Evolutionary conservation across 768 basidiomycete genomes (phyloP), one percentile per base, ranked within the genome.

Genomic region (Hericium rajendrae): DNA sequence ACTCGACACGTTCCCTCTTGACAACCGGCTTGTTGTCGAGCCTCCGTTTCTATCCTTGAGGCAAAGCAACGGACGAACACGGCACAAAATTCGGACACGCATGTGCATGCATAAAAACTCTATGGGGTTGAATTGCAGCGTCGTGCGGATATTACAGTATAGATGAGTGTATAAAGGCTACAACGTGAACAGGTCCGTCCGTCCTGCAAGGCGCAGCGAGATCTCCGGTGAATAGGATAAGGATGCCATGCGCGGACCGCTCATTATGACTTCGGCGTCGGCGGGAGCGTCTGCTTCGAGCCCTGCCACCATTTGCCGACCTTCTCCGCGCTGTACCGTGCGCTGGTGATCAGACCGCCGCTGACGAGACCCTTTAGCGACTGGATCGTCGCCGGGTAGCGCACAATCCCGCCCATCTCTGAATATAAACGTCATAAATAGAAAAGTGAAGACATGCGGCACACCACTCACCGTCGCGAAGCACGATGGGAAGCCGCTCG

Each of bases 351-450:
- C 10, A 88, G 60, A 4, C 94, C 94, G 9, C 90, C 88, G 57
- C 85, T 92, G 18, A 88, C 79, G 51, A 97, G 67, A 26, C 94
- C 93, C 72, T 97, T 97, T 58, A 91, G 62, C 4, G 86, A 78
- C 73, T 97, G 94, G 9, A 89, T 74, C 1, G 89, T 82, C 13
- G 94, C 91, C 5, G 94, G 92, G 62, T 82, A 79, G 61, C 86
- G 78, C 46, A 95, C 92, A 66, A 94, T 92, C 18, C 73, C 71
- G 54, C 76, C 70, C 75, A 92, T 83, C 71, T 93, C 92, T 93
- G 65, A 3, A 59, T 28, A 54, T 32, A 49, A 41, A 15, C 38
- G 26, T 60, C 28, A 57, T n/a, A 10, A 2, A n/a, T 49, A 49
- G 28, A 26, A n/a, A 3, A 2, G 5, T 16, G 10, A 3, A 46